These are phyloP conservation scores for Penicillium canescens DNA, from an alignment of 495 filamentous ascomycete genomes.

Conservation along the genomic window DNA sequence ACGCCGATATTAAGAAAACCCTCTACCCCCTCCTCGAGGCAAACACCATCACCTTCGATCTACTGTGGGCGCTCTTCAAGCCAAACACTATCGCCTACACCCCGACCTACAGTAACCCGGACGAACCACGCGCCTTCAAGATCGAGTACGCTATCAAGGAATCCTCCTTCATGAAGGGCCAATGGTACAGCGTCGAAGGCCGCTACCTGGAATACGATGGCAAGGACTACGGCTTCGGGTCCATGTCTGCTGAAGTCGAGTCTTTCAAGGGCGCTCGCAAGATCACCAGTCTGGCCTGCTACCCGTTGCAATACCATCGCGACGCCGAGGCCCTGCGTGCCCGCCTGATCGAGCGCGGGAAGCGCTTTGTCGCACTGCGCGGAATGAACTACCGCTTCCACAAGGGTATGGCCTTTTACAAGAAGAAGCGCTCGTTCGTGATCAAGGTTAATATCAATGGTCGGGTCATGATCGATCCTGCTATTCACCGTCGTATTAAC, in stretches of 20 bases:
- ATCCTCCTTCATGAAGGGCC: slow-evolving; percentile 68
- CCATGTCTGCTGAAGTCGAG: slow-evolving; percentile 70
- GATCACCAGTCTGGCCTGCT: slow-evolving; percentile 75
- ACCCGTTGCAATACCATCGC: slow-evolving; percentile 81
- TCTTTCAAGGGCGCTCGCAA: slow-evolving; percentile 82
- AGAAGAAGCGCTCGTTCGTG: slow-evolving; percentile 70
- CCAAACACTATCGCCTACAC: slow-evolving; percentile 85
- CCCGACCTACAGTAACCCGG: slow-evolving; percentile 73
- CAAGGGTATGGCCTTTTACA: slow-evolving; percentile 78
- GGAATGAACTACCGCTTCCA: slow-evolving; percentile 87
- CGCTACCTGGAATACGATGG: slow-evolving; percentile 85
- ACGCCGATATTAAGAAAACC: slow-evolving; percentile 74
- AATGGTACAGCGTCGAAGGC: slow-evolving; percentile 81
- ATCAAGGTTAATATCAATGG: slow-evolving; percentile 89
- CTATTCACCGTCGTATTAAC: slow-evolving; percentile 82
- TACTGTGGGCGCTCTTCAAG: slow-evolving; percentile 89
- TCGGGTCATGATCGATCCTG: slow-evolving; percentile 88
- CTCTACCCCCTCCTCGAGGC: slow-evolving; percentile 81
- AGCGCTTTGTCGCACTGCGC: slow-evolving; percentile 75
- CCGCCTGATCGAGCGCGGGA: slow-evolving; percentile 79
- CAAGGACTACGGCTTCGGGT: slow-evolving; percentile 69
- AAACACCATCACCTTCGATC: slow-evolving; percentile 86
- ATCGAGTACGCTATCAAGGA: slow-evolving; percentile 78
- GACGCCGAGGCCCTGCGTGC: slow-evolving; percentile 63
- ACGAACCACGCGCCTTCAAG: slow-evolving; percentile 89